phyloP scores from a whole-genome alignment of 2,329 filamentous ascomycete genomes.

The Penicillium sp. region DNA sequence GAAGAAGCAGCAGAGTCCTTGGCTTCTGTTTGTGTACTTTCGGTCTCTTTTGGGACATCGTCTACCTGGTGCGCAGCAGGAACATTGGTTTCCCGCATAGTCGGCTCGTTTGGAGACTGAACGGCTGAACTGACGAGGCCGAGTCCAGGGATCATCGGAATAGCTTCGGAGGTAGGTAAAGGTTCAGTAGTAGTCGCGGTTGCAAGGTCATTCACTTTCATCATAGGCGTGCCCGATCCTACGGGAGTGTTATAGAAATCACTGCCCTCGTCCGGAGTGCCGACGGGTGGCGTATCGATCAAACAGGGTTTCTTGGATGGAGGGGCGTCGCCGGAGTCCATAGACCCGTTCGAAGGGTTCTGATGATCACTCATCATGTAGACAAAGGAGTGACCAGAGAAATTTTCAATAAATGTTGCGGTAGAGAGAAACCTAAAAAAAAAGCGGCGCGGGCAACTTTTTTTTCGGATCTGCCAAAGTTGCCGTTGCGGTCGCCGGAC shows the following conservation, averaged over 20 bases:
- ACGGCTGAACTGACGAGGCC: conserved; percentile 30
- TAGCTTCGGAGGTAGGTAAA: conserved; percentile 15
- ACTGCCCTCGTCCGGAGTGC: conserved; percentile 38
- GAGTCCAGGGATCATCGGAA: conserved; percentile 37
- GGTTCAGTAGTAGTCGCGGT: conserved; percentile 10
- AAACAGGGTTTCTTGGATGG: conserved; percentile 27
- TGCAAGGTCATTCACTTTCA: conserved; percentile 3
- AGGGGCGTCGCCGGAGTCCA: conserved; percentile 21
- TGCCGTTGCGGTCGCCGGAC: conserved; percentile 28
- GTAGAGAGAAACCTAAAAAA: conserved; percentile 3
- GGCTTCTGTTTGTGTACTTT: background rate
- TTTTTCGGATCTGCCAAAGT: conserved; percentile 28
- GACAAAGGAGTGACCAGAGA: background rate
- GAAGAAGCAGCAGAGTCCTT: background rate
- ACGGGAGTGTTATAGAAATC: conserved; percentile 45
- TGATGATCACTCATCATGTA: conserved; percentile 28
- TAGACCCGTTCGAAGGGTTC: conserved; percentile 9
- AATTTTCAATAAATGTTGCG: background rate
- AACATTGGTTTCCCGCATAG: background rate
- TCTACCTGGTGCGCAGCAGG: background rate
- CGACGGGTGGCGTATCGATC: conserved; percentile 31
- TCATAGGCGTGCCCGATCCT: conserved; percentile 28
- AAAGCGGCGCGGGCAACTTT: conserved; percentile 23
- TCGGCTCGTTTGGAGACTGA: conserved; percentile 10
- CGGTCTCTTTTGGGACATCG: background rate